Evolutionary conservation across 2,329 filamentous ascomycete genomes (phyloP), one percentile per base, ranked within the genome.

Genomic region (Xylaria sp.): DNA sequence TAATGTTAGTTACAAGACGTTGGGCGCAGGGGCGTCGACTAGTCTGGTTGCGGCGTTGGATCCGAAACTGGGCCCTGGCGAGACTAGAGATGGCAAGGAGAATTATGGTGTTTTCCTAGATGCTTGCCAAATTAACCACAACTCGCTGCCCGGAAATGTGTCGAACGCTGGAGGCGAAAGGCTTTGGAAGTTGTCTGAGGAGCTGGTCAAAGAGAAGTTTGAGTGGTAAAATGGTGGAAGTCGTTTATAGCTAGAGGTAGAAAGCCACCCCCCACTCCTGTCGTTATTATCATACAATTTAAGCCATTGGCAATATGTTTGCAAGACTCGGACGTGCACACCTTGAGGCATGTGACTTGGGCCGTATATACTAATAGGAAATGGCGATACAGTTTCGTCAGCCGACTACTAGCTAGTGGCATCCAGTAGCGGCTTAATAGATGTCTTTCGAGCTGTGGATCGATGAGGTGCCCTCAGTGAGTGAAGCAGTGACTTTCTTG

Each of bases 121-220:
- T 2, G 75, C 80, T 64, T 81, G 78, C 59, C 80, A 81, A 67
- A 77, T 80, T 56, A 75, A 69, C 23, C 72, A 76, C 3, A 60
- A 64, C 50, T 73, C 73, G 9, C 52, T 48, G 4, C 73, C 76
- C 0, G 46, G 61, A 41, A 65, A 74, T 3, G 69, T 75, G 9
- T 78, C 77, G 23, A 77, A 72, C 41, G 66, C 72, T 6, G 75
- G 74, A 41, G 79, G 78, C 3, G 78, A 79, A 68, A 80, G 67
- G 71, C 71, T 82, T 46, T 81, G 80, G 80, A 73, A 75, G 55
- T 5, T 78, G 15, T 79, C 78, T 0, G 76, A 80, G 70, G 72
- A 76, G 52, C 43, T 81, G 70, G 79, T 80, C 30, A 73, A 74
- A 60, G 72, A 80, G 73, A 75, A 75, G 60, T 80, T 80, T 64